Evolutionary conservation across 495 filamentous ascomycete genomes (phyloP).

Genomic region (Talaromyces nanjingensis): DNA sequence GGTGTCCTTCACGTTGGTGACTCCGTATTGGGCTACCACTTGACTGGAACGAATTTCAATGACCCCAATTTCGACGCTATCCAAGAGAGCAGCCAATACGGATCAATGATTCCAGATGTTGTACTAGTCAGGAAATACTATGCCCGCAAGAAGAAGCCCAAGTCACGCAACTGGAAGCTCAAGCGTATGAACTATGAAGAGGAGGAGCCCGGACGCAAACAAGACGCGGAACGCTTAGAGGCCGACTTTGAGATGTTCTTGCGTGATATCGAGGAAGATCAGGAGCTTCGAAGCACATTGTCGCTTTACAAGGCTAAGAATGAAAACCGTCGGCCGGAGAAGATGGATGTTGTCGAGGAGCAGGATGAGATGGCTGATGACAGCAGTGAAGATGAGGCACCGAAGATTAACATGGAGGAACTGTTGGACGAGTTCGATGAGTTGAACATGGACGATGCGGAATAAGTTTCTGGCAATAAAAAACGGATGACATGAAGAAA

Average conservation of each 20-base stretch:
- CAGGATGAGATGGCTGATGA: slow-evolving; percentile 61
- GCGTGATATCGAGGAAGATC: slow-evolving; percentile 91
- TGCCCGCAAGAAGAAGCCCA: slow-evolving; percentile 78
- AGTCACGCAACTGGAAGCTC: slow-evolving; percentile 81
- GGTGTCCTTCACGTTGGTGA: slow-evolving; percentile 82
- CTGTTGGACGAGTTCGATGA: slow-evolving; percentile 87
- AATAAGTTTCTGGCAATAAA: not conserved
- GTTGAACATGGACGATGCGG: slow-evolving; percentile 50
- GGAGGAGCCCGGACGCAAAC: slow-evolving; percentile 62
- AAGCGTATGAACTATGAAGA: slow-evolving; percentile 90
- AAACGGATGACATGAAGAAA: slow-evolving; percentile 1
- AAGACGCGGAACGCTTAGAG: slow-evolving; percentile 79
- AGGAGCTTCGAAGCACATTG: slow-evolving; percentile 74
- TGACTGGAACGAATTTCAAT: slow-evolving; percentile 89
- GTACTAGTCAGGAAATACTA: slow-evolving; percentile 95
- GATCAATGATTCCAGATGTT: slow-evolving; percentile 79
- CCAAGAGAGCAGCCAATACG: slow-evolving; percentile 60
- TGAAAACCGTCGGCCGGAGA: slow-evolving; percentile 26
- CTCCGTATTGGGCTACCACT: slow-evolving; percentile 82
- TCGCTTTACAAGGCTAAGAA: slow-evolving; percentile 73
- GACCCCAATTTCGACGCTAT: slow-evolving; percentile 73
- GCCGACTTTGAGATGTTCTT: slow-evolving; percentile 95
- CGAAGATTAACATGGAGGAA: slow-evolving; percentile 75
- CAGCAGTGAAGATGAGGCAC: slow-evolving; percentile 59
- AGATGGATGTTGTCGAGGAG: slow-evolving; percentile 42